Evolutionary conservation across 441 rosid genomes (phyloP).

Genomic region (Eutrema salsugineum): DNA sequence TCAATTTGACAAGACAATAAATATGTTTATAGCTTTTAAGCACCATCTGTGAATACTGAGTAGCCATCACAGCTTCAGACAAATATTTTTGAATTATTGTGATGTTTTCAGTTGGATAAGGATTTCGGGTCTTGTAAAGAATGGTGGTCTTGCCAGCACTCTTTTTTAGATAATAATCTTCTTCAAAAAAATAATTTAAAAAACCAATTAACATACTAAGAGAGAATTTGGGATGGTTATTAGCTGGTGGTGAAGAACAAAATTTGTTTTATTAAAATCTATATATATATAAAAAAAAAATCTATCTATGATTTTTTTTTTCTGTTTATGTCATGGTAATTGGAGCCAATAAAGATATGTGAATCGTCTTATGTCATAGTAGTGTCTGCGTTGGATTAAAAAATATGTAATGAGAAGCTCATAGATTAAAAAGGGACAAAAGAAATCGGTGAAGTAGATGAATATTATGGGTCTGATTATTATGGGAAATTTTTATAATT

Average conservation of each 20-base stretch:
- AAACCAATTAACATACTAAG: too few species aligned
- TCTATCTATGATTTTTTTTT: not conserved
- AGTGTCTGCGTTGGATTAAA: not conserved
- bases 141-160: too few species aligned
- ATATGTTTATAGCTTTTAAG: constrained; percentile 21
- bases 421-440: not conserved
- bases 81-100: not conserved
- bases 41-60: constrained; percentile 10
- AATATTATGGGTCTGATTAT: not conserved
- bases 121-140: not conserved
- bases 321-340: not conserved
- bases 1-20: constrained; percentile 1
- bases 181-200: too few species aligned
- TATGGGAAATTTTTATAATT: not conserved
- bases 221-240: not conserved
- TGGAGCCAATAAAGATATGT: not conserved
- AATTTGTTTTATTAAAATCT: too few species aligned
- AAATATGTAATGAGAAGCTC: not conserved
- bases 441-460: not conserved
- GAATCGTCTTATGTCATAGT: not conserved
- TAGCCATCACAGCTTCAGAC: not conserved
- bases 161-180: too few species aligned
- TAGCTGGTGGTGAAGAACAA: not conserved
- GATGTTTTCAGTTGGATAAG: not conserved
- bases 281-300: too few species aligned